Evolutionary conservation across 2,329 filamentous ascomycete genomes (phyloP).

Genomic region (Xylaria hypoxylon): DNA sequence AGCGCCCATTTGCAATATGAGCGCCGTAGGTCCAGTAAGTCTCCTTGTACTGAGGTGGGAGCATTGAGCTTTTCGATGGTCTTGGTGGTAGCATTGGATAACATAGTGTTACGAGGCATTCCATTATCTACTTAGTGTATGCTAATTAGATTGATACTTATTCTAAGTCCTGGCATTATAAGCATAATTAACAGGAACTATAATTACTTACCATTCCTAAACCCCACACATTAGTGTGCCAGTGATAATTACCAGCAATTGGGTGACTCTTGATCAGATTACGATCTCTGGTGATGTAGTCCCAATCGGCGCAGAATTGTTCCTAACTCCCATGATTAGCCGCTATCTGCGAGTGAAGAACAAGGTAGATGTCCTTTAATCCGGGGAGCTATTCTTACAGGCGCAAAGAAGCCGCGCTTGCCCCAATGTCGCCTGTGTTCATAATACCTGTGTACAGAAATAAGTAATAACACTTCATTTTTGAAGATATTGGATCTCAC

Average conservation of each 20-base stretch:
- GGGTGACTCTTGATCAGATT: too few relatives aligned
- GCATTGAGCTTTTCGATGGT: neutral
- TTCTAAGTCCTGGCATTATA: too few relatives aligned
- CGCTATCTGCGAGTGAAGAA: neutral
- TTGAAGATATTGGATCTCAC: too few relatives aligned
- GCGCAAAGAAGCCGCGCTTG: constrained; percentile 29
- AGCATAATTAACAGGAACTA: too few relatives aligned
- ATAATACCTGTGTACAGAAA: constrained; percentile 34
- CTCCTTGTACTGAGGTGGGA: neutral
- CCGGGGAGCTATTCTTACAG: constrained; percentile 20
- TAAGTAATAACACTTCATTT: too few relatives aligned
- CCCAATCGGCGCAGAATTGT: constrained; percentile 35
- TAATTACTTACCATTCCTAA: too few relatives aligned
- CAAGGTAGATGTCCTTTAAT: too few relatives aligned
- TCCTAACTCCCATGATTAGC: constrained; percentile 15
- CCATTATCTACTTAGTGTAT: constrained; percentile 14
- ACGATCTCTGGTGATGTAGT: too few relatives aligned
- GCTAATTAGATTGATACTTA: constrained; percentile 5
- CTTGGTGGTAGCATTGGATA: constrained; percentile 22
- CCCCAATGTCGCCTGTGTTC: constrained; percentile 21
- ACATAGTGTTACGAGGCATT: constrained; percentile 27
- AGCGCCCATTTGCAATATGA: constrained; percentile 6
- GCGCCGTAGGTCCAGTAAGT: constrained; percentile 23
- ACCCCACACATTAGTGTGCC: too few relatives aligned
- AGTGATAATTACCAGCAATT: too few relatives aligned